phyloP scores from a whole-genome alignment of 2,329 filamentous ascomycete genomes.

The Aspergillus quadrilineatus region DNA sequence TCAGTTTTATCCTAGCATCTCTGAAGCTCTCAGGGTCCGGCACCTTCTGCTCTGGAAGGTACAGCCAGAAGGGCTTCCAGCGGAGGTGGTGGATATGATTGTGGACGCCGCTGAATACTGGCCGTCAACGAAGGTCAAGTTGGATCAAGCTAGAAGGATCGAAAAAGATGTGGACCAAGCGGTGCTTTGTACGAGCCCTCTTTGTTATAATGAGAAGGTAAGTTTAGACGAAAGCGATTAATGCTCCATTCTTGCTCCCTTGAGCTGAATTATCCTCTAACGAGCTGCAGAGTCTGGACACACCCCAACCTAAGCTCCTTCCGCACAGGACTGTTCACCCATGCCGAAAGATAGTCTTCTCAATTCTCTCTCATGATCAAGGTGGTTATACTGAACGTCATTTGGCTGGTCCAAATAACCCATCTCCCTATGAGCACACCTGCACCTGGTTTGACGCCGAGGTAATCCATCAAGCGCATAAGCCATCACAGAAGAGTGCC shows the following conservation, averaged over 20 bases:
- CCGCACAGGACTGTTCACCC: conserved; percentile 37
- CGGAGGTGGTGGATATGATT: conserved; percentile 42
- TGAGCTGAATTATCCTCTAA: background rate
- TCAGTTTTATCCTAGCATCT: conserved; percentile 29
- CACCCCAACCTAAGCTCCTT: conserved; percentile 24
- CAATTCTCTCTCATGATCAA: conserved; percentile 38
- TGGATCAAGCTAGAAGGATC: conserved; percentile 25
- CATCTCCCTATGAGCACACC: conserved; percentile 31
- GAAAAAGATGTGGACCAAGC: conserved; percentile 35
- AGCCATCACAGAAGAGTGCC: conserved; percentile 20
- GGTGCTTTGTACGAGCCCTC: conserved; percentile 35
- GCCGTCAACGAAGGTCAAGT: conserved; percentile 25
- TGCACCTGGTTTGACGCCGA: conserved; percentile 43
- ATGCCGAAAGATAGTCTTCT: conserved; percentile 41
- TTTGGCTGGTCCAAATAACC: background rate
- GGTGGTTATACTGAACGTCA: conserved; percentile 17
- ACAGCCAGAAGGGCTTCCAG: conserved; percentile 26
- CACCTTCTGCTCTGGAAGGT: conserved; percentile 30
- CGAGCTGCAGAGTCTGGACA: conserved; percentile 14
- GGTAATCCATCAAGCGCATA: conserved; percentile 28
- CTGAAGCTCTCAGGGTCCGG: conserved; percentile 36
- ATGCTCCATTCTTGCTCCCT: background rate
- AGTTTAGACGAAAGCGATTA: background rate
- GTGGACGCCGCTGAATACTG: conserved; percentile 41
- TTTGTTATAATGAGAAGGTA: conserved; percentile 36